A percentile compares a stretch with the other conserved stretches of the same genome.
Evolutionary conservation across 176 grass and related monocot genomes (phyloP).

Genomic region (Carex cristatella): DNA sequence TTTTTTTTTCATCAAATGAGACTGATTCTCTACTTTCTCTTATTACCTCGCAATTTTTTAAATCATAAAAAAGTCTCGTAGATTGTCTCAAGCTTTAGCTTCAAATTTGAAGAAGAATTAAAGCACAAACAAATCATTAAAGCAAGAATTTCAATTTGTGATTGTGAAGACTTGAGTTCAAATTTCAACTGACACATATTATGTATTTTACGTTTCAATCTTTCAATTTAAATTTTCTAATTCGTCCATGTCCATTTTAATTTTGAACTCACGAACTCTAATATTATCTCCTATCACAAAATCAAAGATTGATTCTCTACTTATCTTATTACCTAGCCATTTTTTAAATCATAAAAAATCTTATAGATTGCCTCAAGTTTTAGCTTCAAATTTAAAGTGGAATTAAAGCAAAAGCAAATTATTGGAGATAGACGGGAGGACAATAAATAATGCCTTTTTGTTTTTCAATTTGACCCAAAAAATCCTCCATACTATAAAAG

Average conservation of each 20-base stretch:
- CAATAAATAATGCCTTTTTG: background rate
- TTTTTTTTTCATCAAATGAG: background rate
- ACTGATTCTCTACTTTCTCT: background rate
- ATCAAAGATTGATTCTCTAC: too few relatives aligned
- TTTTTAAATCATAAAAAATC: too few relatives aligned
- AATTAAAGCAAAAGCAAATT: background rate
- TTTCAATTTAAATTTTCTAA: too few relatives aligned
- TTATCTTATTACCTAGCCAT: too few relatives aligned
- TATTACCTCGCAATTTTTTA: too few relatives aligned
- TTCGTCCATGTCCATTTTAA: too few relatives aligned
- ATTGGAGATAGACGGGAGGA: background rate
- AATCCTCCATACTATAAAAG: background rate
- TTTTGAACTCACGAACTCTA: too few relatives aligned
- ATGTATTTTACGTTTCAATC: too few relatives aligned
- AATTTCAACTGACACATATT: too few relatives aligned
- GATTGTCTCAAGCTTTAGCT: background rate
- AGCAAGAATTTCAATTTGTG: background rate
- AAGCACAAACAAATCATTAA: background rate
- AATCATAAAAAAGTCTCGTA: too few relatives aligned
- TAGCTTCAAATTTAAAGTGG: background rate
- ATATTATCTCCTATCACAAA: too few relatives aligned
- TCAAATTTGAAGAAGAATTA: background rate
- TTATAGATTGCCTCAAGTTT: background rate
- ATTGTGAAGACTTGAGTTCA: too few relatives aligned
- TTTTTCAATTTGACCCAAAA: conserved; percentile 1